Evolutionary conservation across 331 rosid genomes (phyloP).

Genomic region (Rosa hybrid): DNA sequence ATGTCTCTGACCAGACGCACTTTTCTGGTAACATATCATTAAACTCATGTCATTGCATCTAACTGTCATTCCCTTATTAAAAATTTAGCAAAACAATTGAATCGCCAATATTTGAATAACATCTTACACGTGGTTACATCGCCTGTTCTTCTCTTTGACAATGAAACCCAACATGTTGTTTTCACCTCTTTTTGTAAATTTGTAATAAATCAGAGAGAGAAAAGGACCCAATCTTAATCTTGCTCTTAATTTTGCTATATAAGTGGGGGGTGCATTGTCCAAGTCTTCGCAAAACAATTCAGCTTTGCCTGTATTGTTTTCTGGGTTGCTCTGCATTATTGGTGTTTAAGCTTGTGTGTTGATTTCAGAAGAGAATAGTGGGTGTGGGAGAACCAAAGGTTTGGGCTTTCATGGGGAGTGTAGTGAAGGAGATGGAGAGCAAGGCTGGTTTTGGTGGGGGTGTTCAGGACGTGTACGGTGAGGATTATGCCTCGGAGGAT

Average conservation of each 20-base stretch:
- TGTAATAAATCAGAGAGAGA: background rate
- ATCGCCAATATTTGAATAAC: background rate
- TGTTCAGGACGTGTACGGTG: conserved; percentile 67
- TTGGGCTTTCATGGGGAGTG: conserved; percentile 44
- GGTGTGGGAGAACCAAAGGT: conserved; percentile 20
- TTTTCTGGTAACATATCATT: conserved; percentile 32
- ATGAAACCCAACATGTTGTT: conserved; percentile 25
- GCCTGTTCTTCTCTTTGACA: conserved; percentile 27
- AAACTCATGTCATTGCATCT: background rate
- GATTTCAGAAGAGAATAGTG: conserved; percentile 49
- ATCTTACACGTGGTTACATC: conserved; percentile 38
- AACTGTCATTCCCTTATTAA: background rate
- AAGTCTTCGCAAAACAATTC: background rate
- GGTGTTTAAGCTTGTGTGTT: conserved; percentile 9
- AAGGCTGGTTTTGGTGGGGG: conserved; percentile 53
- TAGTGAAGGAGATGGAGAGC: conserved; percentile 43
- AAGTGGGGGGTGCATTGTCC: background rate
- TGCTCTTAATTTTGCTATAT: conserved; percentile 11
- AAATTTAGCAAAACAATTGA: background rate
- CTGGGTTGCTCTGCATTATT: conserved; percentile 15
- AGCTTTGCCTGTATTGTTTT: background rate
- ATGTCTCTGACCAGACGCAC: conserved; percentile 23
- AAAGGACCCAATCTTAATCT: background rate
- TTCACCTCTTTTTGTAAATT: conserved; percentile 6
- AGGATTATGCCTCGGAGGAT: conserved; percentile 76